A percentile compares a stretch with the other conserved stretches of the same genome.
Evolutionary conservation across 345 rosid genomes (phyloP).

Genomic region (Carallia pectinifolia): DNA sequence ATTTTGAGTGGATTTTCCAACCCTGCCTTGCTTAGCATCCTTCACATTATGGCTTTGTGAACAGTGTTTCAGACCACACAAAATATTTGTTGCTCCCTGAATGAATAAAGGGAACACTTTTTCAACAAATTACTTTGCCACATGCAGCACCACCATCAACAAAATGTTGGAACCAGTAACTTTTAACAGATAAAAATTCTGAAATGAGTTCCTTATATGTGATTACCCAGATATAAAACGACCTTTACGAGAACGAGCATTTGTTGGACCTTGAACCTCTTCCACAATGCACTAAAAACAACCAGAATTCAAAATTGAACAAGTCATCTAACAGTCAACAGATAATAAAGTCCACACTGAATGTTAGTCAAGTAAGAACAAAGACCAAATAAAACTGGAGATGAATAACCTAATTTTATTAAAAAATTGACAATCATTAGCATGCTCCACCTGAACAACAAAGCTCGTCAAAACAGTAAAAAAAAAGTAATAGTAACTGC

Average conservation of each 20-base stretch:
- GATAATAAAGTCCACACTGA: not conserved
- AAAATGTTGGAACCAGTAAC: slow-evolving; percentile 5
- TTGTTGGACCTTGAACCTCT: slow-evolving; percentile 95
- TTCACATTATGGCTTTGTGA: not conserved
- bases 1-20: not conserved
- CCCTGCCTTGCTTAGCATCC: not conserved
- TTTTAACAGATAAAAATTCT: not conserved
- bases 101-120: not conserved
- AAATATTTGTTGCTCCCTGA: not conserved
- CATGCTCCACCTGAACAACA: not conserved
- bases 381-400: not conserved
- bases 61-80: not conserved
- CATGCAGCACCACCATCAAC: not conserved
- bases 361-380: not conserved
- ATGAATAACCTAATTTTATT: not conserved
- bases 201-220: not conserved
- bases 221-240: slow-evolving; percentile 96
- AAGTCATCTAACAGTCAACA: slow-evolving; percentile 2
- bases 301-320: slow-evolving; percentile 15
- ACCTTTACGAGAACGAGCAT: slow-evolving; percentile 89
- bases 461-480: too few relatives aligned
- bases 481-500: too few relatives aligned
- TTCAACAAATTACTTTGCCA: not conserved
- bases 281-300: slow-evolving; percentile 88
- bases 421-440: not conserved